A percentile compares a stretch with the other conserved stretches of the same genome.
Evolutionary conservation across 106 monocot species (phyloP).

Genomic region (Alisma plantagoaquatica): DNA sequence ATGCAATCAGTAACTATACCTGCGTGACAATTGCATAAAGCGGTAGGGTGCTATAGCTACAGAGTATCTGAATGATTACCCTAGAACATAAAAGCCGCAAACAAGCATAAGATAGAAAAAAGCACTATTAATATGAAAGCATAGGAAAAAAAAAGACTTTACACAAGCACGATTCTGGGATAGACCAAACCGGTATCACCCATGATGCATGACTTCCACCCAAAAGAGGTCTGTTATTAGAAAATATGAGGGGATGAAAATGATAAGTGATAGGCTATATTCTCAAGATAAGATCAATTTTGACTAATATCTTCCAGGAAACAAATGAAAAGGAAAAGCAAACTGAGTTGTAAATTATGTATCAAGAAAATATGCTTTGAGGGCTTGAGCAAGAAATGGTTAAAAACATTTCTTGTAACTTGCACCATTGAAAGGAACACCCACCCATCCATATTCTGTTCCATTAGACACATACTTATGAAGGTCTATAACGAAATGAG

Average conservation of each 20-base stretch:
- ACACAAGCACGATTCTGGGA: conserved; percentile 57
- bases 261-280: too few species aligned
- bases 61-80: conserved; percentile 31
- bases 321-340: neutral
- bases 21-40: conserved; percentile 66
- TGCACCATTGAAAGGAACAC: too few species aligned
- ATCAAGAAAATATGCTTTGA: neutral
- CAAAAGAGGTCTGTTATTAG: conserved; percentile 38
- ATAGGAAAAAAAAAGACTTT: neutral
- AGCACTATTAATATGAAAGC: neutral
- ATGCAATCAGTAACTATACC: conserved; percentile 24
- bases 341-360: neutral
- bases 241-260: too few species aligned
- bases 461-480: neutral
- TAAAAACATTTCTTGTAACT: too few species aligned
- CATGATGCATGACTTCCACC: conserved; percentile 78
- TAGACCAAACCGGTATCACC: conserved; percentile 22
- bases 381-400: neutral
- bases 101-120: neutral
- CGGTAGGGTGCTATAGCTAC: conserved; percentile 63
- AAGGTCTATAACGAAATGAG: neutral
- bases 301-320: neutral
- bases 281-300: neutral
- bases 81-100: conserved; percentile 13
- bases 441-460: too few species aligned